These are phyloP conservation scores for Musa schizocarpa DNA, from an alignment of 176 grass and related monocot species.

Conservation along the genomic window DNA sequence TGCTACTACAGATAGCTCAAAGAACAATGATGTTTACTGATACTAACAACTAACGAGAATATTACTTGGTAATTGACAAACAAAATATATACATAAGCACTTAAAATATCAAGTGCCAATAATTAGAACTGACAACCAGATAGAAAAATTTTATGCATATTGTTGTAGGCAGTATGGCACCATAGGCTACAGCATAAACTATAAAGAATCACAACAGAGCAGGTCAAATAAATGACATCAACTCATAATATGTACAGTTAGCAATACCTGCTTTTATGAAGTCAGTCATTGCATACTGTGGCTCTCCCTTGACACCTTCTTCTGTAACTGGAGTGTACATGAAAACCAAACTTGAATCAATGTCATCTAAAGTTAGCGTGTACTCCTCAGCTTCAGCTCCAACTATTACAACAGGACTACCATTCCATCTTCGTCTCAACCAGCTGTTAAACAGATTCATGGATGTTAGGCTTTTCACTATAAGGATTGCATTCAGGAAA, in stretches of 20 bases:
- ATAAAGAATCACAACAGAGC: background rate
- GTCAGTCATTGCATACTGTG: slow-evolving; percentile 68
- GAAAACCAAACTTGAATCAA: slow-evolving; percentile 82
- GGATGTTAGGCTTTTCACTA: slow-evolving; percentile 4
- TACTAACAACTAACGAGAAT: too few species aligned
- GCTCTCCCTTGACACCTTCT: slow-evolving; percentile 60
- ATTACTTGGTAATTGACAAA: too few species aligned
- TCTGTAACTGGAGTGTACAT: slow-evolving; percentile 80
- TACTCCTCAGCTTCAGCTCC: slow-evolving; percentile 83
- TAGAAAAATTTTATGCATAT: too few species aligned
- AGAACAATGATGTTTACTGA: too few species aligned
- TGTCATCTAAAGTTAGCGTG: slow-evolving; percentile 59
- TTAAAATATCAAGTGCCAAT: background rate
- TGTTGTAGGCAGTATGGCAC: background rate
- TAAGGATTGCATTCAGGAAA: slow-evolving; percentile 4
- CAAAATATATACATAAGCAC: too few species aligned
- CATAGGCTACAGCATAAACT: background rate
- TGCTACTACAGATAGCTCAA: too few species aligned
- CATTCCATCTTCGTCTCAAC: slow-evolving; percentile 71
- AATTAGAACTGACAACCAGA: background rate
- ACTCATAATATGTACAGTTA: background rate
- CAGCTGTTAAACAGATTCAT: slow-evolving; percentile 44
- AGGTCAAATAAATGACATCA: background rate
- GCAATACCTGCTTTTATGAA: slow-evolving; percentile 78
- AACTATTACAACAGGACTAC: slow-evolving; percentile 46